Percentiles rank a stretch among this genome's conserved stretches.
These are phyloP conservation scores for Chiua sp. DNA, from an alignment of 1,284 basidiomycete genomes.

Conservation along the genomic window DNA sequence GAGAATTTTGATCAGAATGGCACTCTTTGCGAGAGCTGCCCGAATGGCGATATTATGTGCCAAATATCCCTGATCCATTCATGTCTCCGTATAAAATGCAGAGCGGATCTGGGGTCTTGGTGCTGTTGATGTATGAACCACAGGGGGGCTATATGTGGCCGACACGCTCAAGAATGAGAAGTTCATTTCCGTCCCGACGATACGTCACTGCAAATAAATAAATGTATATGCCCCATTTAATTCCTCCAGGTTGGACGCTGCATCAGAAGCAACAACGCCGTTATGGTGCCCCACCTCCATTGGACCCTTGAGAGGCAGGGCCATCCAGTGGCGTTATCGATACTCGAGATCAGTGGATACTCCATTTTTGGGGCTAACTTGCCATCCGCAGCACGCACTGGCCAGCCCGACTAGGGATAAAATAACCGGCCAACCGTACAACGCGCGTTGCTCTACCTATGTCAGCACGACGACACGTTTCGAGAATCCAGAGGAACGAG, in stretches of 20 bases:
- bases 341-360: not conserved
- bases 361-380: not conserved
- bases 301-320: not conserved
- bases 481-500: not conserved
- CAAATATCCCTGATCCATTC: constrained; percentile 1
- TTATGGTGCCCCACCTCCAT: not conserved
- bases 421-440: not conserved
- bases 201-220: constrained; percentile 2
- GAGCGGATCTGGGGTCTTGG: constrained; percentile 2
- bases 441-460: not conserved
- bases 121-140: not conserved
- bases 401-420: not conserved
- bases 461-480: not conserved
- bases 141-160: not conserved
- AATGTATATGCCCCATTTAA: constrained; percentile 2
- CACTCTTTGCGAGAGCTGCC: not conserved
- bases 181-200: constrained; percentile 24
- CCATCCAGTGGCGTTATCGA: not conserved
- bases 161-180: not conserved
- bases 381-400: constrained; percentile 1
- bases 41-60: not conserved
- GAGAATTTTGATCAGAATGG: not conserved
- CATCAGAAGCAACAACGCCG: not conserved
- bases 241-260: not conserved
- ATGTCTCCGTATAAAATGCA: not conserved